Conservation (phyloP, 139 green algal species). For the Ettlia oleoabundans region DNA sequence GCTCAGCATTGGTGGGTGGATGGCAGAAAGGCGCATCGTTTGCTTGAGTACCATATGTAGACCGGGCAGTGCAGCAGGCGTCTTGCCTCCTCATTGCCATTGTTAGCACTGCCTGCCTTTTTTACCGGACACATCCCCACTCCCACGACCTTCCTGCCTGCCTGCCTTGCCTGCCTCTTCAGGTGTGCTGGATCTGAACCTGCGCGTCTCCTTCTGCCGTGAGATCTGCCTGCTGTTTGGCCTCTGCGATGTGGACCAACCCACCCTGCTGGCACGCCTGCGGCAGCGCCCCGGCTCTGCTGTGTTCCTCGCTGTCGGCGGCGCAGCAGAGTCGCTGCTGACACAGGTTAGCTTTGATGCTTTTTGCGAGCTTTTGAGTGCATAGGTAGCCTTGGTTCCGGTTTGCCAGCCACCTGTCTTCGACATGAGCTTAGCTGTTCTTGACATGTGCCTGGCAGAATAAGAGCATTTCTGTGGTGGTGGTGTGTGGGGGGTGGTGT, state of each 20-base stretch:
- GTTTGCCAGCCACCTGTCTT: neutral
- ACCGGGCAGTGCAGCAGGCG: no score
- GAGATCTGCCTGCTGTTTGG: constrained; percentile 34
- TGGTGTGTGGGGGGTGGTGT: no score
- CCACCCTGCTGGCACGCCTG: constrained; percentile 26
- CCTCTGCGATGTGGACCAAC: constrained; percentile 22
- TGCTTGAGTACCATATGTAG: neutral
- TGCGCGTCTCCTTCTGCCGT: constrained; percentile 29
- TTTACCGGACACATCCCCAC: no score
- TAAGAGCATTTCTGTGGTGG: neutral
- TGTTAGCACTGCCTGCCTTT: no score
- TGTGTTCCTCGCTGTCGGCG: constrained; percentile 20
- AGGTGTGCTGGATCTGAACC: constrained; percentile 34
- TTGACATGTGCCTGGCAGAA: no score
- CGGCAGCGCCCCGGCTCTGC: neutral
- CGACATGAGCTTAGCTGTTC: no score
- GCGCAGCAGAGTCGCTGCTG: constrained; percentile 21
- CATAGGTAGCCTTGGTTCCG: no score
- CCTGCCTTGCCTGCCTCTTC: neutral
- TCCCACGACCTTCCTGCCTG: no score
- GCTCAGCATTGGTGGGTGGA: constrained; percentile 15
- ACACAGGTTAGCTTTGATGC: neutral
- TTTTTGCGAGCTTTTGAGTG: no score
- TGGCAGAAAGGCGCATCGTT: neutral
- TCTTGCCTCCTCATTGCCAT: no score